Evolutionary conservation across 202 grass and related monocot genomes (phyloP).

Genomic region (Zoysia matrella): DNA sequence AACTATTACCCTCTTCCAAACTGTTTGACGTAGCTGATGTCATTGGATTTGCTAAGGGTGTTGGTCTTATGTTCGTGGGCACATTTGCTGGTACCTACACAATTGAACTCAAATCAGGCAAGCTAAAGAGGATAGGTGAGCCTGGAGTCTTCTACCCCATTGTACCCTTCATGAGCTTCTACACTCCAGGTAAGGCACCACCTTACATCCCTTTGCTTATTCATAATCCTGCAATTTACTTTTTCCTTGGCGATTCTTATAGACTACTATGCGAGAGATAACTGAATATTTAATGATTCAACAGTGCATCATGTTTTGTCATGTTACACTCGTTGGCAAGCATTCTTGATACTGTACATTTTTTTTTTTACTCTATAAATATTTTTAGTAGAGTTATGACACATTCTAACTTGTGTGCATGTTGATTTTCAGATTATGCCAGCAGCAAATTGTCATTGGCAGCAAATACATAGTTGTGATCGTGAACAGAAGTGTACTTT

Average conservation of each 20-base stretch:
- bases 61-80: neutral
- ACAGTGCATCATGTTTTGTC: neutral
- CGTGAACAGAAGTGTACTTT: no score
- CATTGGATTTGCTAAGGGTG: neutral
- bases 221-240: neutral
- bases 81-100: neutral
- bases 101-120: neutral
- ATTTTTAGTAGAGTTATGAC: no score
- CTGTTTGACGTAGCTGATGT: neutral
- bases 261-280: neutral
- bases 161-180: neutral
- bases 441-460: no score
- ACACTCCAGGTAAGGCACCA: conserved; percentile 10
- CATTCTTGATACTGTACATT: neutral
- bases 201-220: neutral
- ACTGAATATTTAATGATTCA: neutral
- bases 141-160: neutral
- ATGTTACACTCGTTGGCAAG: neutral
- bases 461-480: no score
- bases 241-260: neutral
- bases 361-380: no score
- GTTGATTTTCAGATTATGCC: no score
- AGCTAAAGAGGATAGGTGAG: neutral
- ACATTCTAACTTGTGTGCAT: no score
- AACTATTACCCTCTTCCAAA: neutral